Conservation (phyloP, 768 basidiomycete species). For the Trametopsis cervina region DNA sequence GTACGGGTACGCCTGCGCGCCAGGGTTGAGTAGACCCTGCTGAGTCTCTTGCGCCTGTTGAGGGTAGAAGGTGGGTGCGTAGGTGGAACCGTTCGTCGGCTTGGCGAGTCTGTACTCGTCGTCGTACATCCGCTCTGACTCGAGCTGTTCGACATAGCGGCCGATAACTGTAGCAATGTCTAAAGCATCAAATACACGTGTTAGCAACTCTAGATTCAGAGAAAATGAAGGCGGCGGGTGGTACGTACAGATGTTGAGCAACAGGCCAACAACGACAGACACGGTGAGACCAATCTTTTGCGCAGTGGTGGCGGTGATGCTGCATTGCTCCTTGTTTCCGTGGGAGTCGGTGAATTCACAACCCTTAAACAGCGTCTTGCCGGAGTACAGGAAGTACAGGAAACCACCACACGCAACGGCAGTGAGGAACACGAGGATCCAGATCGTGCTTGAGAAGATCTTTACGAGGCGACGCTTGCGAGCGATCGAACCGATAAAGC, state of each 20-base stretch:
- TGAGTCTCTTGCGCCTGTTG: conserved; percentile 14
- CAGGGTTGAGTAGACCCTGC: conserved; percentile 21
- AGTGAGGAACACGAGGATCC: conserved; percentile 19
- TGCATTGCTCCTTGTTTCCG: conserved; percentile 13
- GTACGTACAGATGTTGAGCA: conserved; percentile 21
- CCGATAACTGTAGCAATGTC: conserved; percentile 22
- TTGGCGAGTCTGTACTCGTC: conserved; percentile 21
- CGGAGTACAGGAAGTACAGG: conserved; percentile 18
- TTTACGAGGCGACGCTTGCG: conserved; percentile 23
- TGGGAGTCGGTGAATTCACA: conserved; percentile 11
- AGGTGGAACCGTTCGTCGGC: conserved; percentile 9
- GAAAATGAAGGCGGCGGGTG: neutral
- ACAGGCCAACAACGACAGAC: conserved; percentile 13
- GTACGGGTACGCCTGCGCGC: conserved; percentile 20
- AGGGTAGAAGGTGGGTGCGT: conserved; percentile 15
- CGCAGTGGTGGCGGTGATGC: conserved; percentile 13
- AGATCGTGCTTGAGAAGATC: conserved; percentile 19
- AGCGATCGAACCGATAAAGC: conserved; percentile 22
- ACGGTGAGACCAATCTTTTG: conserved; percentile 19
- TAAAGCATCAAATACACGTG: conserved; percentile 2
- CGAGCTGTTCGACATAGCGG: conserved; percentile 24
- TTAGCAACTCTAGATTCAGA: neutral
- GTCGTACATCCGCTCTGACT: conserved; percentile 20
- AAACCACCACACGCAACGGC: conserved; percentile 13
- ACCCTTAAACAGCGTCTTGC: conserved; percentile 15